Base-by-base conservation (phyloP, 345 rosid species). In the Citrus unshiu region DNA sequence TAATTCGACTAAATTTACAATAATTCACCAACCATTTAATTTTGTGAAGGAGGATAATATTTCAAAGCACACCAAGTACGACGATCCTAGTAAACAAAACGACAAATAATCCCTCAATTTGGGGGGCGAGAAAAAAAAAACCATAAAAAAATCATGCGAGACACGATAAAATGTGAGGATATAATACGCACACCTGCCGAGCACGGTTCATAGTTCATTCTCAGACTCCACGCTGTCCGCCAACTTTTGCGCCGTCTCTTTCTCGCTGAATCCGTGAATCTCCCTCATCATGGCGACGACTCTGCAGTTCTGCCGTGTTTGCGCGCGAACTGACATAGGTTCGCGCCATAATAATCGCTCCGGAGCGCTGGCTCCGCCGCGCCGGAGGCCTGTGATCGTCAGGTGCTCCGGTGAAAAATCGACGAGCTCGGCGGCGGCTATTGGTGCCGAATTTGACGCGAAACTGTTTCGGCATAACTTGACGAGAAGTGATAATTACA, bases 401-500 rank as follows among this genome's bases (percentile, higher is more conserved):
- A 89, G 94, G 35, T 92, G 97, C 81, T 80, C 95, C 32, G 82
- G 78, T 61, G 87, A 76, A 4, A 89, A 79, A 34, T 40, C 85
- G 13, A 72, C 89, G 34, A 80, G 86, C 13, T 77, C 87, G 22
- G 76, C 89, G n/a, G 79, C 84, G 72, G 78, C 91, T 35, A 81
- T 84, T 83, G 93, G 89, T 43, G 78, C 90, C 21, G 92, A 90
- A 39, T 93, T 96, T 67, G 99, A 96, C 61, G 84, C 98, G 30
- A 91, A 93, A 87, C 79, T 58, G 58, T 96, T 96, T 73, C 83
- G 98, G 57, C 95, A 87, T 80, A 90, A 92, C 84, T 81, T 96
- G 83, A 90, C 94, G 19, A 79, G 98, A 83, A 89, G 97, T 83
- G 84, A 91, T 77, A 92, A 92, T 70, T 96, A 96, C 78, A 93